Evolutionary conservation across 2,329 filamentous ascomycete species (phyloP), one percentile per base, ranked within the genome.

Genomic region (Fusarium sp.): DNA sequence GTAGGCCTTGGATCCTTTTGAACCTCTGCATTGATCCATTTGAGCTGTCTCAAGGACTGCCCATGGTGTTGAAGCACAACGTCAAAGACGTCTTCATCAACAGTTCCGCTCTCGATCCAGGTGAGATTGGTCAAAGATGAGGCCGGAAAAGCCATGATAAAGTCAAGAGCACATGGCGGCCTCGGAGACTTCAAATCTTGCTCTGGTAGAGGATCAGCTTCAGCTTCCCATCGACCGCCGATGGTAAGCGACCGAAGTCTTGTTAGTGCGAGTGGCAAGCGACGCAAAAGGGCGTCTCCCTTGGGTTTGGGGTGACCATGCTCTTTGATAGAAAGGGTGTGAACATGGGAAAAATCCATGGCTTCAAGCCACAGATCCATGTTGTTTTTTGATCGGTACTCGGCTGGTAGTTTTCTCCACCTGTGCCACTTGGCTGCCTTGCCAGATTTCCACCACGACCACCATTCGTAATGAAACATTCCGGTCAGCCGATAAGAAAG

Each of bases 311-410:
- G 4, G 7, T 6, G 10, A 6, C 0, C 8, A 4, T 4, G 4
- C 0, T 27, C 8, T 1, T 58, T 36, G 14, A 70, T 62, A 5
- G 51, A 27, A 1, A 70, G 23, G 1, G 50, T 62, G 4, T 65
- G 64, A 1, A 70, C 31, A 2, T 68, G n/a, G 0, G 68, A 70
- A 29, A 70, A 70, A 40, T 70, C 64, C 67, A 70, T 70, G 1
- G 40, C 61, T 20, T 65, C 60, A 2, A 70, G 36, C 68, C 68
- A 70, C 4, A 65, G 61, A 11, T 65, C 49, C 9, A 58, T 46
- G 11, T 70, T 67, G 5, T 70, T 40, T 36, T 54, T 70, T 4
- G 4, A 56, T 23, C 44, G 34, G 40, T 56, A 49, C 9, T 58
- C 34, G 14, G 2, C 5, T 3, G 58, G n/a, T 1, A 51, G 4